Conservation (phyloP, 1,139 yeast species). For the Saccharomyces hybrid region DNA sequence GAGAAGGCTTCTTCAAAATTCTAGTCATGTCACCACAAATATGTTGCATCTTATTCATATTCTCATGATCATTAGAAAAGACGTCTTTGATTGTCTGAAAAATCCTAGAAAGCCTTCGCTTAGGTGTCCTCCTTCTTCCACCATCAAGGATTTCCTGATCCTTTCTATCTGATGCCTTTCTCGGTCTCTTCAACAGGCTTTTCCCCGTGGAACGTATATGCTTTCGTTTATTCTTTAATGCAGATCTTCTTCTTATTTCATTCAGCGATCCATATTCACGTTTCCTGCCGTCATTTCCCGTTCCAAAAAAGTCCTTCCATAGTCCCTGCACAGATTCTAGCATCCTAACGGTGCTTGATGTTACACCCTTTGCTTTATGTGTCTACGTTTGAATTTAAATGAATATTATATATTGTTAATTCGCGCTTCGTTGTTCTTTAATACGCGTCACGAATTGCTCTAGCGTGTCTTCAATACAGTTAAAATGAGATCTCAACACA, state of each 20-base stretch:
- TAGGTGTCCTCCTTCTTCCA: not conserved
- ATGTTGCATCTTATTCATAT: conserved; percentile 16
- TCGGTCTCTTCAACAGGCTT: conserved; percentile 1
- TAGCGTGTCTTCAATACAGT: not conserved
- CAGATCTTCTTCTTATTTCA: conserved; percentile 10
- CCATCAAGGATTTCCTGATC: not conserved
- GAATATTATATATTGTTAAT: not conserved
- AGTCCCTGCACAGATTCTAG: conserved; percentile 11
- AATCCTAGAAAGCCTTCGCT: conserved; percentile 2
- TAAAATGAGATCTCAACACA: not conserved
- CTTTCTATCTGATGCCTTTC: not conserved
- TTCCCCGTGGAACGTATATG: not conserved
- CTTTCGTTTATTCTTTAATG: not conserved
- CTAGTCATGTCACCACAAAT: conserved; percentile 15
- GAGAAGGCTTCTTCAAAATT: conserved; percentile 8
- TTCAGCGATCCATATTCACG: conserved; percentile 17
- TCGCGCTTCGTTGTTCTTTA: not conserved
- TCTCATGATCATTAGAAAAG: conserved; percentile 21
- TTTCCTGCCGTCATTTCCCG: conserved; percentile 18
- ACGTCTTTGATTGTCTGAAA: conserved; percentile 16
- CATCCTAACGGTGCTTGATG: conserved; percentile 4
- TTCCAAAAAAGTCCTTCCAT: conserved; percentile 8
- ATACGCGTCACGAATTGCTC: not conserved
- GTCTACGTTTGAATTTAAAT: not conserved
- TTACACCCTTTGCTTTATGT: not conserved